phyloP scores from a whole-genome alignment of 1,284 basidiomycete species.

The Cystobasidium sp. region DNA sequence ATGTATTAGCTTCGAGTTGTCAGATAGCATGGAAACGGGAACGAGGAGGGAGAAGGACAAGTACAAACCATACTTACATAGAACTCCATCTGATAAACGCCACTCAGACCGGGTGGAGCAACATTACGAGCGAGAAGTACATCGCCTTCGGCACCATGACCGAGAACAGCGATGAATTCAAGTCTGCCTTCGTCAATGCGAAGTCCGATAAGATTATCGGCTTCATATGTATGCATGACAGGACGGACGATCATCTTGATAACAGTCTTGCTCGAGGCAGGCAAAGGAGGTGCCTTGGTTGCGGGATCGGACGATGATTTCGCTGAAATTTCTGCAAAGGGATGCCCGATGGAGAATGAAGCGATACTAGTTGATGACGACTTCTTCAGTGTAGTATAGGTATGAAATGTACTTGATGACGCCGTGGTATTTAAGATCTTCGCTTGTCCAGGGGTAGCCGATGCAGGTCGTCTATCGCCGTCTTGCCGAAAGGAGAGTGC shows the following conservation, averaged over 20 bases:
- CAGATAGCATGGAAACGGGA: background rate
- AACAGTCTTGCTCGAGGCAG: background rate
- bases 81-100: constrained; percentile 16
- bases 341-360: no score
- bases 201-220: constrained; percentile 22
- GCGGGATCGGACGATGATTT: no score
- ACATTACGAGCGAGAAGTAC: constrained; percentile 56
- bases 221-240: constrained; percentile 18
- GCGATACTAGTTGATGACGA: no score
- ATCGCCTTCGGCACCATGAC: constrained; percentile 56
- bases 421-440: background rate
- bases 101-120: constrained; percentile 41
- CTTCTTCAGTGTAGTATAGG: background rate
- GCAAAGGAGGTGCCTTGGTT: no score
- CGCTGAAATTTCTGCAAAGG: no score
- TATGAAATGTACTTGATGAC: background rate
- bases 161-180: constrained; percentile 55
- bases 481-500: background rate
- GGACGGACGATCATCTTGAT: background rate
- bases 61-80: constrained; percentile 17
- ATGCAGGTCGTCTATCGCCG: background rate
- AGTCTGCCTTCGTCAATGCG: constrained; percentile 45
- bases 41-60: constrained; percentile 33
- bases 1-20: background rate
- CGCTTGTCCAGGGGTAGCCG: background rate